Percentiles rank a stretch among this genome's conserved stretches.
These are phyloP conservation scores for Leccinum broughii DNA, from an alignment of 768 basidiomycete species.

Conservation along the genomic window DNA sequence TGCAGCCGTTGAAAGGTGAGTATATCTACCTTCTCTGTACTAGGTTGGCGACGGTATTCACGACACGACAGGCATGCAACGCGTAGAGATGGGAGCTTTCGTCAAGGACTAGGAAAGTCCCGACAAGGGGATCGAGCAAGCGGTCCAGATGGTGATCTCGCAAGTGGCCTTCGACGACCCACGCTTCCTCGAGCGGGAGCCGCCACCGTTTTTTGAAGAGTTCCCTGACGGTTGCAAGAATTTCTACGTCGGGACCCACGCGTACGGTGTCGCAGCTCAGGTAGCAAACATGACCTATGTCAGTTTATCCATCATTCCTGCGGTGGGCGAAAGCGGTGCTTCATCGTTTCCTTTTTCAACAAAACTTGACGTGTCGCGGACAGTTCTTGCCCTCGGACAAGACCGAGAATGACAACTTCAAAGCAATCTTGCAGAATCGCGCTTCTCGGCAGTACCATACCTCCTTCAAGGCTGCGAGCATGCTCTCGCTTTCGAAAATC, in stretches of 20 bases:
- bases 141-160: slow-evolving; percentile 81
- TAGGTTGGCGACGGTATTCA: neutral
- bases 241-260: slow-evolving; percentile 94
- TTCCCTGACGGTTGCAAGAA: slow-evolving; percentile 89
- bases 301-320: slow-evolving; percentile 78
- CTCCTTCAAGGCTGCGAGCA: slow-evolving; percentile 74
- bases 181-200: slow-evolving; percentile 75
- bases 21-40: neutral
- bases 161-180: slow-evolving; percentile 89
- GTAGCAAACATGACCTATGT: slow-evolving; percentile 71
- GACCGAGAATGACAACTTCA: slow-evolving; percentile 77
- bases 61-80: slow-evolving; percentile 66
- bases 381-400: slow-evolving; percentile 90
- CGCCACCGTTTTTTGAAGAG: slow-evolving; percentile 82
- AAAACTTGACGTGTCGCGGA: neutral
- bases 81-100: slow-evolving; percentile 84
- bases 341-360: neutral
- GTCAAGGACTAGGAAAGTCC: slow-evolving; percentile 86
- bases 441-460: slow-evolving; percentile 65
- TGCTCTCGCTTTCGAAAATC: slow-evolving; percentile 81
- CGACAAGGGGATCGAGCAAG: slow-evolving; percentile 82
- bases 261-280: slow-evolving; percentile 94
- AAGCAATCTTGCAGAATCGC: slow-evolving; percentile 54
- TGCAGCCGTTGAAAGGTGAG: slow-evolving; percentile 87
- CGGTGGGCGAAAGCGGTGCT: slow-evolving; percentile 48